Evolutionary conservation across 2,329 filamentous ascomycete species (phyloP), one percentile per base, ranked within the genome.

Genomic region (Sclerotinia spermophila): DNA sequence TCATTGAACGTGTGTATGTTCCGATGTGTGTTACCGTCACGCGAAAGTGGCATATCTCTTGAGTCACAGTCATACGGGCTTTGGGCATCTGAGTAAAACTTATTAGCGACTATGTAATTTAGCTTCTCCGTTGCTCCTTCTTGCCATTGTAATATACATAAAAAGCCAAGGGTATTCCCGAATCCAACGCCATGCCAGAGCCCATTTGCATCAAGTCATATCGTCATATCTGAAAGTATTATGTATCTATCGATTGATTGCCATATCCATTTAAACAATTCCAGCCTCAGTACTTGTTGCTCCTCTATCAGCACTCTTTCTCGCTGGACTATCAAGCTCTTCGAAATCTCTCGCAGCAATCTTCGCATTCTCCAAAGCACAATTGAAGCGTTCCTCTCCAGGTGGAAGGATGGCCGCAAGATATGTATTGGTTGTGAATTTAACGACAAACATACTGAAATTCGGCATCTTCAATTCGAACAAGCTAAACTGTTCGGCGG

Each of bases 391-490:
- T 30, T 93, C 92, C 81, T 98, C 95, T 35, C 94, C 94, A 0
- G 95, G 94, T 0, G 96, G 94, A 74, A 97, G 88, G 48, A 96
- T 90, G 13, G 96, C 93, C 78, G 97, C 93, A 72, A 99, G 90
- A 78, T 98, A 98, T 3, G 96, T 99, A 81, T 99, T 99, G 68
- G 96, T 96, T 2, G 96, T 99, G 75, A 99, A 94, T 75, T 96
- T 93, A 74, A 94, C 92, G 74, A 97, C 93, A 79, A 98, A 97
- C 81, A 97, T 90, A 82, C 93, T 96, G 83, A 98, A 98, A 71
- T 87, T 86, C 59, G 87, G 84, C 69, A 91, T 90, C 81, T 93
- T 94, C 82, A 94, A 89, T 80, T 94, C 91, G 83, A 95, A 90
- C 76, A 93, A 86, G 61, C 89, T 88, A 76, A 95, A 94, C 80